Percentiles rank a stretch among this genome's conserved stretches.
Evolutionary conservation across 2,329 filamentous ascomycete genomes (phyloP).

Genomic region (Rhynchosporium graminicola): DNA sequence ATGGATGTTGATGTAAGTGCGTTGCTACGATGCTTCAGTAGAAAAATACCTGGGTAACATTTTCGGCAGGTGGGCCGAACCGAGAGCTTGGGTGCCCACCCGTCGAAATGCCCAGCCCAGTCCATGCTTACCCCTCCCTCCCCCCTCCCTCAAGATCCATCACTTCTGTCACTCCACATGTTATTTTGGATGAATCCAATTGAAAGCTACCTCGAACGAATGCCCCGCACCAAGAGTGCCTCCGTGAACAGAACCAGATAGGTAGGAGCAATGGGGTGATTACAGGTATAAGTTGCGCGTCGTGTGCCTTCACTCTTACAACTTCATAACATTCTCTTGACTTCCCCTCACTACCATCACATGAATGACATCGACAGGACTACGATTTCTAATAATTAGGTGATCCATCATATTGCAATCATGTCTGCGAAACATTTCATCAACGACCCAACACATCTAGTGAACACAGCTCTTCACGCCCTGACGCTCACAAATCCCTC

Average conservation of each 20-base stretch:
- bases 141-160: conserved; percentile 1
- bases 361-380: not conserved
- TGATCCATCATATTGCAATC: conserved; percentile 17
- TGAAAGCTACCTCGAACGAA: conserved; percentile 5
- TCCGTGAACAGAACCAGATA: conserved; percentile 9
- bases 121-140: not conserved
- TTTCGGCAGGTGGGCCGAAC: conserved; percentile 26
- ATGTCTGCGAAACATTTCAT: conserved; percentile 82
- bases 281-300: conserved; percentile 10
- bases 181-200: conserved; percentile 1
- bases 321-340: not conserved
- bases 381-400: not conserved
- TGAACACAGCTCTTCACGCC: conserved; percentile 73
- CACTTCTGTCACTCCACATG: not conserved
- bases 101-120: no score
- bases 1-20: not conserved
- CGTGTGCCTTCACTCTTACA: not conserved
- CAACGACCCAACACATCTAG: conserved; percentile 77
- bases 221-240: conserved; percentile 4
- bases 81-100: not conserved
- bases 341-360: not conserved
- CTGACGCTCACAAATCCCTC: conserved; percentile 84
- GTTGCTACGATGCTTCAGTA: conserved; percentile 19
- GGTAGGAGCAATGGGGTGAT: conserved; percentile 8
- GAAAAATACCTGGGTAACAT: conserved; percentile 4